Base-by-base conservation (phyloP, 495 filamentous ascomycete genomes). In the Parathielavia appendiculata region DNA sequence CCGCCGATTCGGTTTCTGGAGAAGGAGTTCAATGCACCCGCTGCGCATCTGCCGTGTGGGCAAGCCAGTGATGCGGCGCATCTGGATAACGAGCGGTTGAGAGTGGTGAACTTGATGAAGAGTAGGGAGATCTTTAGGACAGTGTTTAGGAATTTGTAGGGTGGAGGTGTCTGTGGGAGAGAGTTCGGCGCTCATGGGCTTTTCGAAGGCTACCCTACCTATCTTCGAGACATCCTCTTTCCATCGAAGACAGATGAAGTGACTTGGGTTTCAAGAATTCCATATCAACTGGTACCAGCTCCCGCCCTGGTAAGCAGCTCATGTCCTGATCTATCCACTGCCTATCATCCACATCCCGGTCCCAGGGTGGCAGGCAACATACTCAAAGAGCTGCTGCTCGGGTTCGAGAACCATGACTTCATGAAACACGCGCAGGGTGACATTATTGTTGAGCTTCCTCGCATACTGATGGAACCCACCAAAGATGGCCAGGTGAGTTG, bases 41-140 rank as follows among this genome's bases (percentile, higher is more conserved):
- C 95, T 0, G 93, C 93, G 0, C 92, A 97, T 71, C 68, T 98
- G 41, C 95, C 93, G 0, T 96, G 92, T 66, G 93, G 93, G 2
- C 93, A 97, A 71, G 91, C 92, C 43, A 97, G 91, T 66, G 93
- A 98, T 69, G 82, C 83, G 52, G 93, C 92, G 26, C 93, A 98
- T 83, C 72, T 98, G 72, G 90, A 95, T 64, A 97, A 97, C 69
- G 93, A 98, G 79, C 76, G 95, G 55, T 71, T 97, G 69, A 78
- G 93, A 40, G 76, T 97, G 51, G 72, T 86, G 65, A 98, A 98
- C 70, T 69, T 98, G 67, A 86, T 89, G 58, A 96, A 95, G 75
- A 92, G 89, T 62, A 83, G 89, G 59, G 89, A 92, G 69, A 95
- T 98, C 39, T 95, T 98, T 63, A 83, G 86, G 55, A 84, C 81